These are phyloP conservation scores for Pseudogymnoascus sp. DNA, from an alignment of 2,329 filamentous ascomycete species.

Conservation along the genomic window DNA sequence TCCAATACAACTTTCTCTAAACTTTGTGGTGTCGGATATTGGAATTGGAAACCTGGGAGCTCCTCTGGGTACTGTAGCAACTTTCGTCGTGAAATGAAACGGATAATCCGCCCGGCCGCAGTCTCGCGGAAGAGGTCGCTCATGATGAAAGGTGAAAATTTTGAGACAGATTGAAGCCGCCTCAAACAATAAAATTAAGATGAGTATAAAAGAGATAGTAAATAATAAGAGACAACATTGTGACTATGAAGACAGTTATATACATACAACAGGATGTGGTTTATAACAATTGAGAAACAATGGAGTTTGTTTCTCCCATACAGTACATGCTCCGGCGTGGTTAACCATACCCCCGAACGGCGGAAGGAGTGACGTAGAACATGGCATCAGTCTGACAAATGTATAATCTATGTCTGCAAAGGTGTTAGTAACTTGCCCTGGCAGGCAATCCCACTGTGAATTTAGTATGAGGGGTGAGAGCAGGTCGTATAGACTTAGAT, in stretches of 20 bases:
- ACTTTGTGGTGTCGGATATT: conserved; percentile 47
- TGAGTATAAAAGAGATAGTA: not conserved
- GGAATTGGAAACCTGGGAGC: conserved; percentile 40
- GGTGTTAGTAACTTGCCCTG: not conserved
- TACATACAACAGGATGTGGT: not conserved
- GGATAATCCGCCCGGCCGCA: conserved; percentile 35
- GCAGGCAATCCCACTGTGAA: not conserved
- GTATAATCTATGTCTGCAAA: not conserved
- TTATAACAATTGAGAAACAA: not conserved
- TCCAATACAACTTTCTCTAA: conserved; percentile 40
- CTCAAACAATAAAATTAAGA: not conserved
- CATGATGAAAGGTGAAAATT: conserved; percentile 21
- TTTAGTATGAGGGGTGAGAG: not conserved
- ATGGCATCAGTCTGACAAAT: not conserved
- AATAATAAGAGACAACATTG: not conserved
- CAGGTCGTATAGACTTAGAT: not conserved
- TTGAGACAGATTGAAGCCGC: not conserved
- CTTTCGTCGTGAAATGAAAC: conserved; percentile 35
- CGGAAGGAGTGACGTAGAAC: not conserved
- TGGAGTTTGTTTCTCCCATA: not conserved
- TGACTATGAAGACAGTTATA: not conserved
- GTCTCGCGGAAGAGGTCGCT: conserved; percentile 40
- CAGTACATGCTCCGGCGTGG: not conserved
- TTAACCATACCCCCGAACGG: not conserved
- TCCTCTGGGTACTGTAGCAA: conserved; percentile 42